phyloP scores from a whole-genome alignment of 2,329 filamentous ascomycete genomes.

The Neocucurbitaria cava region DNA sequence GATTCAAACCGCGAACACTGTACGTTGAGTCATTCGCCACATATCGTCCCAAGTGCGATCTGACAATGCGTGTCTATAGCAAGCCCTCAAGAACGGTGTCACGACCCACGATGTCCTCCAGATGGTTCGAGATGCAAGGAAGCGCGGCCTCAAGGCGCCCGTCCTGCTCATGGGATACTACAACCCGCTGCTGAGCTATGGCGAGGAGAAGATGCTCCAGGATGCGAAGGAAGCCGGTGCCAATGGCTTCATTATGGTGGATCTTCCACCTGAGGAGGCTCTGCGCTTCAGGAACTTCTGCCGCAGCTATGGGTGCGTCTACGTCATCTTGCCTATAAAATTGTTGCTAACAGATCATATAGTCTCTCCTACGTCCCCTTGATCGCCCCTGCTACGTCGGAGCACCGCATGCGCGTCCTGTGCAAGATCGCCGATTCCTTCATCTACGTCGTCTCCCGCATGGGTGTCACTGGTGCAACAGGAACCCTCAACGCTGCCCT shows the following conservation, averaged over 20 bases:
- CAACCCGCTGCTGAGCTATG: constrained; percentile 93
- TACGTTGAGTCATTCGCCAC: constrained; percentile 51
- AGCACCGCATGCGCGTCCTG: constrained; percentile 90
- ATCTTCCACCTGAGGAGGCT: constrained; percentile 94
- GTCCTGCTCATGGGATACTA: constrained; percentile 99
- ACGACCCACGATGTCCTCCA: constrained; percentile 79
- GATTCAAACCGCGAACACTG: constrained; percentile 93
- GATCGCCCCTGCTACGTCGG: constrained; percentile 92
- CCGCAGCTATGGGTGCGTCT: constrained; percentile 71
- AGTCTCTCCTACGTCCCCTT: constrained; percentile 95
- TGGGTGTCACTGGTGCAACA: constrained; percentile 93
- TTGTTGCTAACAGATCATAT: constrained; percentile 15
- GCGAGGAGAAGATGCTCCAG: constrained; percentile 84
- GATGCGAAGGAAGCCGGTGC: constrained; percentile 85
- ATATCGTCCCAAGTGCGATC: constrained; percentile 5
- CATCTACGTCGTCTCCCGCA: constrained; percentile 97
- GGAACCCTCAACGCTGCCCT: constrained; percentile 82
- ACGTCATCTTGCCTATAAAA: constrained; percentile 8
- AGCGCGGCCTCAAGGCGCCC: constrained; percentile 78
- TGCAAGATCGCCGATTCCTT: constrained; percentile 98
- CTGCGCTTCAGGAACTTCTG: constrained; percentile 88
- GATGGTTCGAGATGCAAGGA: constrained; percentile 82
- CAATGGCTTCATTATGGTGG: constrained; percentile 97
- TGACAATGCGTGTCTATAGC: constrained; percentile 40
- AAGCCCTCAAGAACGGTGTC: constrained; percentile 87